Evolutionary conservation across 2,329 filamentous ascomycete genomes (phyloP), one percentile per base, ranked within the genome.

Genomic region (Herpotrichia juniperi): DNA sequence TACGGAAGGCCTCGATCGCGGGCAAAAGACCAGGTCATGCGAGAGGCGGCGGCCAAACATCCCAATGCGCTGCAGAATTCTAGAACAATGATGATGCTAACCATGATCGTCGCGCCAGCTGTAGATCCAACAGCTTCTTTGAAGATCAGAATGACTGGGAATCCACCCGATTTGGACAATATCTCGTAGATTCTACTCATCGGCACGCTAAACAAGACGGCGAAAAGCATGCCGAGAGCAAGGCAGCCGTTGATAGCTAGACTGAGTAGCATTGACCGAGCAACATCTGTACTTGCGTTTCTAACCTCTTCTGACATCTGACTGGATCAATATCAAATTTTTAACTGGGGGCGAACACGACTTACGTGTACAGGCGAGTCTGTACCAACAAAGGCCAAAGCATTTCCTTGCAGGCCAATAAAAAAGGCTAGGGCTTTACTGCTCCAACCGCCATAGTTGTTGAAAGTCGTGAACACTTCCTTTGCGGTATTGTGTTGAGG

Each of bases 91-190:
- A 77, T 72, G 39, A 77, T 72, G 42, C 76, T 71, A 0, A 76
- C 74, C 72, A 85, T 80, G 24, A 79, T 73, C 11, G 77, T 80
- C 4, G 81, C 78, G 2, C 78, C 78, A 8, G 55, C 57, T 14
- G 51, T 56, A 1, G 71, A 73, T 2, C 64, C 64, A 3, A 71
- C 69, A 12, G 69, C 62, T 22, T 58, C 46, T 4, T 53, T 48
- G 53, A 85, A 82, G 31, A 82, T 78, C 31, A 81, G 74, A 48
- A 86, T 80, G 51, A 84, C 82, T 0, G 82, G 78, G 24, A 24
- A 30, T 17, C 40, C 30, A 3, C 50, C 30, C 7, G 37, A 11
- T 40, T 63, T 58, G 1, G 34, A 45, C 2, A 71, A 51, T 2
- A 72, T 53, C 2, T 35, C 46, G 26, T 54, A 44, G 17, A 68